Evolutionary conservation across 768 basidiomycete species (phyloP).

Genomic region (Grammothele lineata): DNA sequence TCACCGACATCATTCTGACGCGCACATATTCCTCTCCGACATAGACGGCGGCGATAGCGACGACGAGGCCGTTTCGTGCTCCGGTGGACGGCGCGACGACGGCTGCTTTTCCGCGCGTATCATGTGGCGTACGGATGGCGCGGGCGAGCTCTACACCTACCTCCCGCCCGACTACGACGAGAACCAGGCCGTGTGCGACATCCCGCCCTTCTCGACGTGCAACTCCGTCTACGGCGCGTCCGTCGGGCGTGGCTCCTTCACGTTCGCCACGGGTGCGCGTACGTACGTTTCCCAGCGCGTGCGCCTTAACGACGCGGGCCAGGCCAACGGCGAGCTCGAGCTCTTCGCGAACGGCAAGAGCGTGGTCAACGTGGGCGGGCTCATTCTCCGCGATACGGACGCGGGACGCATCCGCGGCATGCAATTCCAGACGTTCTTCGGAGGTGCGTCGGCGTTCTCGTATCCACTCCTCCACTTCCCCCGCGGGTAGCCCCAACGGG

Average conservation of each 20-base stretch:
- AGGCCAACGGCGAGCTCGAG: constrained; percentile 68
- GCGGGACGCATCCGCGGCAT: constrained; percentile 61
- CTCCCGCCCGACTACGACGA: constrained; percentile 41
- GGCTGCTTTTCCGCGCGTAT: constrained; percentile 64
- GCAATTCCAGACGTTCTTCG: constrained; percentile 79
- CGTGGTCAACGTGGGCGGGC: constrained; percentile 51
- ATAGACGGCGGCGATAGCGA: constrained; percentile 55
- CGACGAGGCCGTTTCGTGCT: constrained; percentile 50
- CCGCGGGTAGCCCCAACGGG: too few relatives aligned
- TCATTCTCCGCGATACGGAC: constrained; percentile 48
- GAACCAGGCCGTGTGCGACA: constrained; percentile 47
- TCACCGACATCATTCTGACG: too few relatives aligned
- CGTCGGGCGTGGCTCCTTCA: constrained; percentile 66
- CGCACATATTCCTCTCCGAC: too few relatives aligned
- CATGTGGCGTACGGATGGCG: constrained; percentile 58
- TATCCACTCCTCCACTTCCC: neutral
- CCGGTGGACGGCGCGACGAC: constrained; percentile 58
- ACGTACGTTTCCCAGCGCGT: constrained; percentile 65
- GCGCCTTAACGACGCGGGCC: constrained; percentile 65
- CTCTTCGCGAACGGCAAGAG: constrained; percentile 63
- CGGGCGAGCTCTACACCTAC: constrained; percentile 44
- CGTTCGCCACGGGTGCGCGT: constrained; percentile 60
- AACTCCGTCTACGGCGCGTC: constrained; percentile 64
- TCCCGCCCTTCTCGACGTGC: constrained; percentile 47
- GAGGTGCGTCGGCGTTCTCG: constrained; percentile 53